Conservation (phyloP, 805 yeast species). For the Schizosaccharomyces osmophilus region DNA sequence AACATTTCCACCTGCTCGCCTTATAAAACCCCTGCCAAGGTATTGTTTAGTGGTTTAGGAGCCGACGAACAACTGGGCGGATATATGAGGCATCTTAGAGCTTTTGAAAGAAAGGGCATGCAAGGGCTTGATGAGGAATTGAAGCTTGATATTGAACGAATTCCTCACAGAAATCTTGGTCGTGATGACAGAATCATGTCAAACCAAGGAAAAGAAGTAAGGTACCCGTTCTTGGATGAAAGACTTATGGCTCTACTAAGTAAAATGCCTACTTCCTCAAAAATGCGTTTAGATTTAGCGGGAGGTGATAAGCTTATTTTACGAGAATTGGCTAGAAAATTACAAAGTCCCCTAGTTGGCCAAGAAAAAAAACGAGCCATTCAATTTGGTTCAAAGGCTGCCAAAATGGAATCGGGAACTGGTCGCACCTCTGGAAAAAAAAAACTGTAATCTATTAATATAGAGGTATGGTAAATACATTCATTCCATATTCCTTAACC, state of each 20-base stretch:
- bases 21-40: slow-evolving; percentile 35
- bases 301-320: slow-evolving; percentile 15
- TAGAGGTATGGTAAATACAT: not conserved
- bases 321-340: slow-evolving; percentile 20
- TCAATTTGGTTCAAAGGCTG: slow-evolving; percentile 88
- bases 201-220: slow-evolving; percentile 66
- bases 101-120: slow-evolving; percentile 16
- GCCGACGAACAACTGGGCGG: slow-evolving; percentile 97
- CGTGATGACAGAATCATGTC: slow-evolving; percentile 79
- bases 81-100: slow-evolving; percentile 49
- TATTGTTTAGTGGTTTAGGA: slow-evolving; percentile 75
- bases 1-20: slow-evolving; percentile 1
- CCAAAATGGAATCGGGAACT: slow-evolving; percentile 68
- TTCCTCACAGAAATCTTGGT: slow-evolving; percentile 60
- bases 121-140: slow-evolving; percentile 32
- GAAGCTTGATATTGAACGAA: slow-evolving; percentile 41
- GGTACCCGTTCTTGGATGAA: slow-evolving; percentile 52
- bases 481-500: not conserved
- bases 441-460: not conserved
- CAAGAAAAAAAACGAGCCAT: slow-evolving; percentile 72
- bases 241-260: slow-evolving; percentile 6
- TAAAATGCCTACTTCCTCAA: not conserved
- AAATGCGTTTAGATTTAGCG: not conserved
- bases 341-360: slow-evolving; percentile 31
- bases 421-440: slow-evolving; percentile 20